Evolutionary conservation across 1,284 basidiomycete genomes (phyloP).

Genomic region (Apiotrichum siamense): DNA sequence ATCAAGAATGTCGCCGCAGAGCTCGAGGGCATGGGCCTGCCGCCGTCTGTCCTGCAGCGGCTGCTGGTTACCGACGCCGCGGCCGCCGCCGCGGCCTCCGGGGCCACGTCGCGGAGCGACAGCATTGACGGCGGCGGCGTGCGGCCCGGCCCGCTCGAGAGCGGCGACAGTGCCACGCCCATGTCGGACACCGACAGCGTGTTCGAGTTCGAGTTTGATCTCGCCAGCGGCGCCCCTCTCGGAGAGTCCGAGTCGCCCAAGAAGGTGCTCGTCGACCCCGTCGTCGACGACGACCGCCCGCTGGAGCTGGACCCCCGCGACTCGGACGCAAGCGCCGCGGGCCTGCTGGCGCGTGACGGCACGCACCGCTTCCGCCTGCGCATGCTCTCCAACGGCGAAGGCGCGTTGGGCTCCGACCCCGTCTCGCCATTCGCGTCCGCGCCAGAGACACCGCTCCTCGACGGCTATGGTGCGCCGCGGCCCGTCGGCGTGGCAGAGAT

Average conservation of each 20-base stretch:
- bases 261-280: conserved; percentile 28
- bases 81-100: no score
- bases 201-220: conserved; percentile 45
- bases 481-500: conserved; percentile 35
- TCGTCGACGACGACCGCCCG: conserved; percentile 16
- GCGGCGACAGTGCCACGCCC: not conserved
- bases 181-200: conserved; percentile 19
- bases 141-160: not conserved
- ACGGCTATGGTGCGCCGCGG: conserved; percentile 5
- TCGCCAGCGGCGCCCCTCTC: conserved; percentile 15
- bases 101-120: not conserved
- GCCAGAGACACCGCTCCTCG: not conserved
- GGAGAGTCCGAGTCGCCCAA: conserved; percentile 11
- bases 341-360: not conserved
- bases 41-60: conserved; percentile 55
- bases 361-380: conserved; percentile 27
- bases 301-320: not conserved
- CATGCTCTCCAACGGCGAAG: conserved; percentile 20
- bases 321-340: not conserved
- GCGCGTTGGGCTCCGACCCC: not conserved
- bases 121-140: not conserved
- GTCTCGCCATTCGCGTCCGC: not conserved
- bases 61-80: conserved; percentile 47
- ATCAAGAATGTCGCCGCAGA: conserved; percentile 82
- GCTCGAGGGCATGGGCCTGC: conserved; percentile 69